Evolutionary conservation across 2,329 filamentous ascomycete species (phyloP), one percentile per base, ranked within the genome.

Genomic region (Trichocomaceae sp.): DNA sequence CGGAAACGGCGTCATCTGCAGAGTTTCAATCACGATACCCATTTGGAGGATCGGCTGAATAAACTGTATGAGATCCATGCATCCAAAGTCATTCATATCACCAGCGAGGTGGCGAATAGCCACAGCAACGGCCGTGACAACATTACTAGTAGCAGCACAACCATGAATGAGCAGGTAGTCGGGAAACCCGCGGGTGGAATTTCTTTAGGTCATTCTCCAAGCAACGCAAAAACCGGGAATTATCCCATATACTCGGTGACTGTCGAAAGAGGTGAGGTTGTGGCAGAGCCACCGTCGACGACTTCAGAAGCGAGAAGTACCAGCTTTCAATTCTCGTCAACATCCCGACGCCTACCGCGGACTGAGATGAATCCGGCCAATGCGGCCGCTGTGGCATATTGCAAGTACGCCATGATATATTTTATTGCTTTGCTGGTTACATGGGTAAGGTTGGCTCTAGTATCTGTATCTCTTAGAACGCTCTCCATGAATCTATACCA

Each of bases 61-160:
- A 77, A 80, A 49, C 71, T 75, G 1, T 75, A 79, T 58, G 57
- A 63, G 5, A 57, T 59, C 2, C 59, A 60, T 6, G 64, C 69
- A 33, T 77, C 79, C 1, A 84, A 80, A 66, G 82, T 81, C 1
- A 86, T 88, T n/a, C 78, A 76, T 12, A 79, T 88, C 44, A 84
- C 78, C 7, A 79, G 74, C 31, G 82, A 85, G 61, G 63, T 71
- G 3, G 70, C 63, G 9, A 33, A 47, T n/a, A 23, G n/a, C 12
- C n/a, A 10, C 13, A 17, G 8, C 19, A 47, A 20, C 2, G 17
- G 17, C 20, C 23, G 13, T 23, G 17, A 5, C 10, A 37, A 35
- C 19, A 44, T 17, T 22, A 42, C 42, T 15, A 44, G n/a, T 4
- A 41, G 35, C 13, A 47, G 19, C 50, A 47, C 39, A 13, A 20